These are phyloP conservation scores for Hericium coralloides DNA, from an alignment of 768 basidiomycete species.

Conservation along the genomic window DNA sequence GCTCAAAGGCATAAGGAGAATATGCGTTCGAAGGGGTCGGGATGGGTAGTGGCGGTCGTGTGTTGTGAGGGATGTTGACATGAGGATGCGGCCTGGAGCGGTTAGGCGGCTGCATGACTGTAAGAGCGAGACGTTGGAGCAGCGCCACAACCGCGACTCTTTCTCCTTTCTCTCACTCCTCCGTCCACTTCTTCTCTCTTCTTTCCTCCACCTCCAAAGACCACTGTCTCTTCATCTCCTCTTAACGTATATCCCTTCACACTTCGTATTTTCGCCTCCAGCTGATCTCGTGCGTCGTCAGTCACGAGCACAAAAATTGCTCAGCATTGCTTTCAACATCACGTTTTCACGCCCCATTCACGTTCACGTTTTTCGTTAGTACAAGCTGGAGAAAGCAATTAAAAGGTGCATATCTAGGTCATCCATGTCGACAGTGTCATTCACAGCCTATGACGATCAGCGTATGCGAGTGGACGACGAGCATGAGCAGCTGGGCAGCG, in stretches of 20 bases:
- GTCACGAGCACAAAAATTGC: too few relatives aligned
- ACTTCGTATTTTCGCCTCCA: background rate
- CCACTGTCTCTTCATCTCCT: background rate
- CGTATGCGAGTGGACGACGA: slow-evolving; percentile 15
- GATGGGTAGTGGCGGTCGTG: background rate
- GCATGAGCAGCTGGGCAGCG: slow-evolving; percentile 4
- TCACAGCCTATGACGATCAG: slow-evolving; percentile 4
- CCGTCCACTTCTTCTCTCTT: background rate
- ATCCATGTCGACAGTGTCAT: background rate
- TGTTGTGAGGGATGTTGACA: slow-evolving; percentile 1
- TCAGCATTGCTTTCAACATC: background rate
- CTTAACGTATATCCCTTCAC: background rate
- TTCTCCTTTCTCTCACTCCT: background rate
- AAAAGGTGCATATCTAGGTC: slow-evolving; percentile 4
- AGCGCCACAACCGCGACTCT: background rate
- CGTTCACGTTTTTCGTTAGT: background rate
- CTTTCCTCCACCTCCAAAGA: background rate
- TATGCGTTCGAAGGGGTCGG: background rate
- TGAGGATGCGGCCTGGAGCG: background rate
- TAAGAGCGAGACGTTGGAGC: background rate
- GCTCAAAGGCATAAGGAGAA: background rate
- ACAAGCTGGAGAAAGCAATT: slow-evolving; percentile 3
- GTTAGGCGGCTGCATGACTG: background rate
- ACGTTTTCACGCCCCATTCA: background rate
- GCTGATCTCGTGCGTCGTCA: background rate